Base-by-base conservation (phyloP, 192 early-diverging fungal genomes). In the Coemansia umbellata region DNA sequence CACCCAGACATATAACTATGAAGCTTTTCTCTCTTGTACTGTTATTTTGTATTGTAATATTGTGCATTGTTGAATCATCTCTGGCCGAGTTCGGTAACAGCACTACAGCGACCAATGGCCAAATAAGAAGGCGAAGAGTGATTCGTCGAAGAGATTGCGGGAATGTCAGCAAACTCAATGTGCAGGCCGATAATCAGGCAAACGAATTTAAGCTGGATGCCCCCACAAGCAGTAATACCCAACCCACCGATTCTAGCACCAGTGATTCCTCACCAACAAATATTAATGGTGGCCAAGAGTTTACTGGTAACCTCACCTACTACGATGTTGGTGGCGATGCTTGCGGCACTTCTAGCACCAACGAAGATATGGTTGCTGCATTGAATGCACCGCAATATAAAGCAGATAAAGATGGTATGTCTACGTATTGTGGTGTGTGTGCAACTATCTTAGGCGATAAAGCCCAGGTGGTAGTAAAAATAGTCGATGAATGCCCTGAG, bases 401-500 rank as follows among this genome's bases (percentile, higher is more conserved):
- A 5, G 51, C 63, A 8, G 63, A 80, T 47, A 53, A 63, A 0
- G 63, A 75, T 47, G 62, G 48, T 0, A 70, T 65, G 7, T 70
- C 79, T 7, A 32, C 31, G 18, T 47, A 57, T 27, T 83, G 82
- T 53, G 75, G 78, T 23, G 63, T 51, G 22, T 58, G 61, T 45
- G 73, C 63, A n/a, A 58, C 23, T 11, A 70, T 81, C 5, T 63
- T 52, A n/a, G 78, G 78, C 28, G 74, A 73, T 4, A 76, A 71
- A 31, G 80, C 69, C 11, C 26, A 69, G 2, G 73, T 80, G 18
- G 54, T 47, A 18, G 83, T 77, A 32, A 81, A 53, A 30, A 73
- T 82, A 15, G 68, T 80, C 8, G 82, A 84, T 47, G 80, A 66
- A 10, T 84, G 83, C 24, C 42, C 42, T 0, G n/a, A n/a, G n/a